These are phyloP conservation scores for Colletotrichum gloeosporioides DNA, from an alignment of 2,329 filamentous ascomycete species.

Conservation along the genomic window DNA sequence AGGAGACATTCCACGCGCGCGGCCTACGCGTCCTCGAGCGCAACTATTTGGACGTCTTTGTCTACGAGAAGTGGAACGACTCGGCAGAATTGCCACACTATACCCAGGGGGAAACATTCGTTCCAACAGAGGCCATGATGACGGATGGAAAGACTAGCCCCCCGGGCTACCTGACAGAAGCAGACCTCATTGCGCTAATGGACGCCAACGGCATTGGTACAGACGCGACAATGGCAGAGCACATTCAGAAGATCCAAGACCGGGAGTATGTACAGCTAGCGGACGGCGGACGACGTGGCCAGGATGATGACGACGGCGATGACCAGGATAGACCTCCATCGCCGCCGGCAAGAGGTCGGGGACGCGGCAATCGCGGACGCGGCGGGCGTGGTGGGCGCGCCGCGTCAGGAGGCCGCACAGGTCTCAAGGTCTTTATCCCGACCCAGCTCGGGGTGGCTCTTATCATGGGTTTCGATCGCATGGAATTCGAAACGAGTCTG, in stretches of 20 bases:
- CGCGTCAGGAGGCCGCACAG: constrained; percentile 45
- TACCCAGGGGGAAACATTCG: constrained; percentile 78
- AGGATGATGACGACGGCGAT: constrained; percentile 43
- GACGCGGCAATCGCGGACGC: constrained; percentile 50
- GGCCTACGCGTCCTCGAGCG: constrained; percentile 85
- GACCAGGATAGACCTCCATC: constrained; percentile 42
- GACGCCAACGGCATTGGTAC: constrained; percentile 98
- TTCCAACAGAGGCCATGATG: constrained; percentile 88
- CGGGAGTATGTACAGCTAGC: constrained; percentile 80
- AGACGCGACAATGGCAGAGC: constrained; percentile 98
- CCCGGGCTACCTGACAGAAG: constrained; percentile 89
- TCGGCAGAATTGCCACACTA: constrained; percentile 84
- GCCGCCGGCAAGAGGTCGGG: constrained; percentile 41
- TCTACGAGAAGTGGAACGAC: constrained; percentile 96
- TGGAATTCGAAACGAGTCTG: constrained; percentile 90
- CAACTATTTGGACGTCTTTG: constrained; percentile 95
- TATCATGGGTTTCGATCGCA: constrained; percentile 92
- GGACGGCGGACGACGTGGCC: constrained; percentile 45
- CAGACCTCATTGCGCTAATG: constrained; percentile 95
- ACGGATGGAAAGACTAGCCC: constrained; percentile 88
- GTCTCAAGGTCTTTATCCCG: constrained; percentile 87
- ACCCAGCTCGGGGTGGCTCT: constrained; percentile 90
- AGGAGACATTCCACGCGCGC: constrained; percentile 81
- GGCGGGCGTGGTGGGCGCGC: constrained; percentile 47
- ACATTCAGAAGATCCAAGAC: constrained; percentile 94